Evolutionary conservation across 2,329 filamentous ascomycete genomes (phyloP).

Genomic region (Verticillium albo-atrum): DNA sequence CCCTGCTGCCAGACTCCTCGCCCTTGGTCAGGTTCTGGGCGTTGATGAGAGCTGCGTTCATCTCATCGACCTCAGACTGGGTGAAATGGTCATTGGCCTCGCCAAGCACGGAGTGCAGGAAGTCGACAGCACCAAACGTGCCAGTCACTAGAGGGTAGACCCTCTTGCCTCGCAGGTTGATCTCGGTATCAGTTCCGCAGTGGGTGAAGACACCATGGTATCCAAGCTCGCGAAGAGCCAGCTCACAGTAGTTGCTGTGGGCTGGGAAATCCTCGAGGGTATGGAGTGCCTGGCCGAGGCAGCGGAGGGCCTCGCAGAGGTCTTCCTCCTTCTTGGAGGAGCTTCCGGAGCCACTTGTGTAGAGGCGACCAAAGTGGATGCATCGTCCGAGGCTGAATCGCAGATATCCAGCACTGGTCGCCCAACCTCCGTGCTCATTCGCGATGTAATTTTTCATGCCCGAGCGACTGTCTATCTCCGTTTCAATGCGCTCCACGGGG

Average conservation of each 20-base stretch:
- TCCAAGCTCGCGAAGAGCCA: slow-evolving; percentile 69
- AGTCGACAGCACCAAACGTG: slow-evolving; percentile 77
- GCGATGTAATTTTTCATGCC: slow-evolving; percentile 99
- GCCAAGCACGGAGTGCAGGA: slow-evolving; percentile 72
- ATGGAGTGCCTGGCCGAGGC: slow-evolving; percentile 71
- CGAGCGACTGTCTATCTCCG: slow-evolving; percentile 68
- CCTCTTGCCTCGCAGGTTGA: slow-evolving; percentile 60
- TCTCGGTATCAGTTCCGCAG: slow-evolving; percentile 62
- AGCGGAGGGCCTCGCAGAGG: slow-evolving; percentile 74
- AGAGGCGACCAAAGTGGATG: slow-evolving; percentile 74
- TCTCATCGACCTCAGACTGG: slow-evolving; percentile 78
- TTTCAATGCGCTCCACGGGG: slow-evolving; percentile 67
- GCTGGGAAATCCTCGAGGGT: slow-evolving; percentile 70
- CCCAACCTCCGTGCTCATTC: slow-evolving; percentile 82
- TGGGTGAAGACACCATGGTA: slow-evolving; percentile 68
- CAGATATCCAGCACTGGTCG: slow-evolving; percentile 83
- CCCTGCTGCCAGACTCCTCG: slow-evolving; percentile 13
- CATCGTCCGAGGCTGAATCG: slow-evolving; percentile 69
- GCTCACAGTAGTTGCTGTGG: slow-evolving; percentile 80
- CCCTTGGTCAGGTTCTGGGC: slow-evolving; percentile 48
- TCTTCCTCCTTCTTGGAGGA: slow-evolving; percentile 67
- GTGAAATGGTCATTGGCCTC: slow-evolving; percentile 77
- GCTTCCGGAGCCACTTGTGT: slow-evolving; percentile 59
- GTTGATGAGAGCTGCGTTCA: slow-evolving; percentile 69
- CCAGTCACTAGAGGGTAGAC: slow-evolving; percentile 72